These are phyloP conservation scores for Penicillium waksmanii DNA, from an alignment of 495 filamentous ascomycete genomes.

Conservation along the genomic window DNA sequence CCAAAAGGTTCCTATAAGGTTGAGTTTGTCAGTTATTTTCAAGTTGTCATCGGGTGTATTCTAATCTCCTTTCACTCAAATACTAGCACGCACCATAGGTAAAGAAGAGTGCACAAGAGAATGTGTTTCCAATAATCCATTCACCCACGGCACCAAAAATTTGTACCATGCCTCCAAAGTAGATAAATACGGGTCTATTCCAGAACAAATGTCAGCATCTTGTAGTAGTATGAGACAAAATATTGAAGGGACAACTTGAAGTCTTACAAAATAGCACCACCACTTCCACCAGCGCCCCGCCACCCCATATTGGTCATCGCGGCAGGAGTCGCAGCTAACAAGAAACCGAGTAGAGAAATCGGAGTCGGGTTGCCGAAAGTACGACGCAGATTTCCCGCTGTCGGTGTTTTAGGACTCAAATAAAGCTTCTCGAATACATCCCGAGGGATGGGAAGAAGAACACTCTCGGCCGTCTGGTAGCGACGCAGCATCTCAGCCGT, in stretches of 20 bases:
- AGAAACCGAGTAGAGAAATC: constrained; percentile 69
- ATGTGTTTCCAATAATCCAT: constrained; percentile 76
- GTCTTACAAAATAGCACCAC: constrained; percentile 59
- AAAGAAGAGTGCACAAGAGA: constrained; percentile 69
- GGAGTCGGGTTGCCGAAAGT: constrained; percentile 73
- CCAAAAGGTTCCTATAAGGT: constrained; percentile 35
- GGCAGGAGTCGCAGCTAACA: constrained; percentile 66
- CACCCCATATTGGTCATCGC: constrained; percentile 73
- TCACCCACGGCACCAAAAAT: constrained; percentile 66
- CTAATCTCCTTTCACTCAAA: too few relatives aligned
- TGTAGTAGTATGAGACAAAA: not conserved
- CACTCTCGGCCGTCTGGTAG: constrained; percentile 41
- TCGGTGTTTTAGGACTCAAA: constrained; percentile 62
- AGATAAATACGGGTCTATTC: constrained; percentile 58
- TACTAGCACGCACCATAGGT: constrained; percentile 31
- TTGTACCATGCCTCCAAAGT: constrained; percentile 73
- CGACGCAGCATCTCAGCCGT: constrained; percentile 33
- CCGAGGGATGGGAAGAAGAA: constrained; percentile 44
- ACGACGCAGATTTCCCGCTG: constrained; percentile 33
- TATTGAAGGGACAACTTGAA: too few relatives aligned
- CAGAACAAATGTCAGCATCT: not conserved
- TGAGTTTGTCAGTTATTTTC: not conserved
- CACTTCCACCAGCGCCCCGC: constrained; percentile 66
- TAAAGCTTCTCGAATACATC: constrained; percentile 79
- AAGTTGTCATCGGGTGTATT: too few relatives aligned